These are phyloP conservation scores for Penicillium verrucosum DNA, from an alignment of 2,329 filamentous ascomycete species.

Conservation along the genomic window DNA sequence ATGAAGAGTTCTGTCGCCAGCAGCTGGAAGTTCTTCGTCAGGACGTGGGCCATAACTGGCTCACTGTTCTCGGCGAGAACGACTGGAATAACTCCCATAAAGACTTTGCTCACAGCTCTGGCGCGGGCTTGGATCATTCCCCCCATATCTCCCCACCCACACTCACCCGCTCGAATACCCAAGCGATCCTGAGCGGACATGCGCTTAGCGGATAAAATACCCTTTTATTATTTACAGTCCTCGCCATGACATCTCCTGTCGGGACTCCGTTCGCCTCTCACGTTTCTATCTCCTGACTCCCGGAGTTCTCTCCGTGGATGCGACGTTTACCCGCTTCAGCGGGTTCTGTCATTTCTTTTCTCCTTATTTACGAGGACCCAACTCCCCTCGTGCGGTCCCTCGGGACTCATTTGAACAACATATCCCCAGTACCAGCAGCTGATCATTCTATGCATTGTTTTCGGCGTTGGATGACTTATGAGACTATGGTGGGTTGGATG, in stretches of 20 bases:
- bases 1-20: constrained; percentile 76
- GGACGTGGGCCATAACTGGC: constrained; percentile 82
- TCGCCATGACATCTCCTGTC: neutral
- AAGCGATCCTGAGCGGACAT: constrained; percentile 43
- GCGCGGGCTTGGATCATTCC: constrained; percentile 32
- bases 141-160: constrained; percentile 32
- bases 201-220: constrained; percentile 32
- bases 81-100: constrained; percentile 47
- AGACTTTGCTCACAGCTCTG: constrained; percentile 30
- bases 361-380: constrained; percentile 1
- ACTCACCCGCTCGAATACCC: constrained; percentile 36
- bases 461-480: constrained; percentile 33
- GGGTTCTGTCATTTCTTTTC: neutral
- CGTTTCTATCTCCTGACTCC: neutral
- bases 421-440: constrained; percentile 11
- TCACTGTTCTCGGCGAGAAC: constrained; percentile 81
- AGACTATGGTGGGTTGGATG: constrained; percentile 32
- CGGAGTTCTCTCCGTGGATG: neutral
- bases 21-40: constrained; percentile 83
- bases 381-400: neutral
- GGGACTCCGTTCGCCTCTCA: neutral
- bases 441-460: constrained; percentile 27
- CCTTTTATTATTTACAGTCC: neutral
- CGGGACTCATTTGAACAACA: constrained; percentile 8
- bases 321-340: neutral